These are phyloP conservation scores for Candida dajiaensis DNA, from an alignment of 805 yeast genomes.

Conservation along the genomic window DNA sequence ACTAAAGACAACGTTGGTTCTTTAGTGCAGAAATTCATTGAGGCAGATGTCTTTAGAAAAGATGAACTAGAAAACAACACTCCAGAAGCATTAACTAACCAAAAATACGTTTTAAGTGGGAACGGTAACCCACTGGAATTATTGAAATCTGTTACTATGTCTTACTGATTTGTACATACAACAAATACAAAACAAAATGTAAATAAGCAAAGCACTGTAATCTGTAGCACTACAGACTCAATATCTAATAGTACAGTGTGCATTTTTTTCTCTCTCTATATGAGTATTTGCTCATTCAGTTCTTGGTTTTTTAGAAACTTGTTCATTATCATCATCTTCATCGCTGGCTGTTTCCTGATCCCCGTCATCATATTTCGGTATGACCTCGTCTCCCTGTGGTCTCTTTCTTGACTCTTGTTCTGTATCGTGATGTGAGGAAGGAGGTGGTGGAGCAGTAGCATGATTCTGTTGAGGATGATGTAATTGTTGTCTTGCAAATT, in stretches of 20 bases:
- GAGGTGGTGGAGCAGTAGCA: no score
- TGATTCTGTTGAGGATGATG: not conserved
- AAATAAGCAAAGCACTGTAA: not conserved
- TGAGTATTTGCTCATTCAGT: conserved; percentile 2
- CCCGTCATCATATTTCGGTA: conserved; percentile 3
- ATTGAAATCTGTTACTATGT: conserved; percentile 21
- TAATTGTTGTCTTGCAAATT: conserved; percentile 18
- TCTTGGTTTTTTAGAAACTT: conserved; percentile 3
- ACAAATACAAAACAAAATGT: not conserved
- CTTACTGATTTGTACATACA: conserved; percentile 6
- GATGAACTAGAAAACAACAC: conserved; percentile 28
- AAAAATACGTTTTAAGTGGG: conserved; percentile 52
- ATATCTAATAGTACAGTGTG: not conserved
- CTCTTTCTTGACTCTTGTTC: conserved; percentile 1
- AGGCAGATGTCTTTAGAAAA: conserved; percentile 34
- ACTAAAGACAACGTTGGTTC: conserved; percentile 38
- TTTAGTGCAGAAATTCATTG: conserved; percentile 34
- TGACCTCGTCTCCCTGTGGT: not conserved
- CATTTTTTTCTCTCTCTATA: not conserved
- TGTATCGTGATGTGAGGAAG: conserved; percentile 1
- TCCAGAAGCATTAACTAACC: conserved; percentile 33
- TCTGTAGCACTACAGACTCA: not conserved
- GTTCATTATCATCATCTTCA: conserved; percentile 9
- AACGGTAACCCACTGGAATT: conserved; percentile 52
- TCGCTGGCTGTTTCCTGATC: not conserved